Evolutionary conservation across 805 yeast genomes (phyloP), one percentile per base, ranked within the genome.

Genomic region (Naumovozyma baii): DNA sequence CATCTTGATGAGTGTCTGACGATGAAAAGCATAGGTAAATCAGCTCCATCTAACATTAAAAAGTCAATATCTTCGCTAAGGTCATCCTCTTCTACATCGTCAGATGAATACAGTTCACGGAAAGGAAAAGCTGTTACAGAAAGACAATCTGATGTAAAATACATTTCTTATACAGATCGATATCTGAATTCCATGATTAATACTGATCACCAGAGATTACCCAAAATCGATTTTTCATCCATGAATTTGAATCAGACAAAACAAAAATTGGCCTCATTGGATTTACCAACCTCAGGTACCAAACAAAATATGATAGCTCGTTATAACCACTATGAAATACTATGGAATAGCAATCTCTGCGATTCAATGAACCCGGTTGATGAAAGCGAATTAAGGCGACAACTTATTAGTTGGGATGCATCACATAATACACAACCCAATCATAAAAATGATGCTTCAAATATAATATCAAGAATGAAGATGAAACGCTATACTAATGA

Each of bases 261-360:
- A 47, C 76, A 74, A 34, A 78, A 77, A 52, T 62, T 88, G 13
- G 38, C 66, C 1, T 67, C 71, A 5, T 55, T 74, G 17, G 74
- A 74, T 12, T 57, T 88, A 5, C 73, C 87, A 0, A 67, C 76
- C 0, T 58, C 55, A 8, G 97, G 96, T 0, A 60, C 80, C 1
- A 67, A 84, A 43, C 62, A 61, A 13, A 79, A 74, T 46, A 52
- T 87, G 49, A 88, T 83, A 44, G 61, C 72, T 15, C 62, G 97
- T 31, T 83, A 83, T 54, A 79, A 76, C 45, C 90, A 87, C 47
- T 88, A 78, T 64, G 76, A 81, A 40, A 74, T 78, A 25, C 54
- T 86, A 9, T 82, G 80, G 77, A 88, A 88, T 54, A 79, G 95
- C 10, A 86, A 86, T 52, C 70, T 55, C 35, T 47, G 78, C 33